Evolutionary conservation across 2,329 filamentous ascomycete genomes (phyloP).

Genomic region (Monosporascus cannonballus): DNA sequence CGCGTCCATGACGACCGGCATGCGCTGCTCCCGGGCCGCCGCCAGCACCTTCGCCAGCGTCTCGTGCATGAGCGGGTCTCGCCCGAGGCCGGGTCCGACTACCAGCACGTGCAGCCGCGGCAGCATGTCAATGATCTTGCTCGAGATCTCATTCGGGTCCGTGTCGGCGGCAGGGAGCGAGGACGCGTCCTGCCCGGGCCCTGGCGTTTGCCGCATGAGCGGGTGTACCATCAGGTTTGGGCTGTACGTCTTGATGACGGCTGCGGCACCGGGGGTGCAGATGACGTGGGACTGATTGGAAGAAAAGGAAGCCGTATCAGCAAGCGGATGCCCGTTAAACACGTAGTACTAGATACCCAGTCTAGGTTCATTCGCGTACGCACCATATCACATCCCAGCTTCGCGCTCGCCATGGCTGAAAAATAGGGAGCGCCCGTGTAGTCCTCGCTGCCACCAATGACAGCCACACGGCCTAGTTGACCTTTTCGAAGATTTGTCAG

Average conservation of each 20-base stretch:
- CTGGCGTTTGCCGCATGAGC: slow-evolving; percentile 71
- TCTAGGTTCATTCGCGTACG: slow-evolving; percentile 9
- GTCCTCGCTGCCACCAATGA: slow-evolving; percentile 92
- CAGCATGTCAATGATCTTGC: slow-evolving; percentile 71
- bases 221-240: slow-evolving; percentile 99
- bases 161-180: slow-evolving; percentile 45
- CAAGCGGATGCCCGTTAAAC: too few relatives aligned
- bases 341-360: neutral
- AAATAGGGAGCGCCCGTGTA: slow-evolving; percentile 98
- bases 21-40: slow-evolving; percentile 63
- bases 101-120: slow-evolving; percentile 86
- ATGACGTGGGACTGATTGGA: slow-evolving; percentile 75
- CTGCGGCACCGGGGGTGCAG: slow-evolving; percentile 80
- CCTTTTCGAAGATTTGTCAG: slow-evolving; percentile 46
- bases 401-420: slow-evolving; percentile 92
- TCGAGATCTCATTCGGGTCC: slow-evolving; percentile 55
- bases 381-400: slow-evolving; percentile 87
- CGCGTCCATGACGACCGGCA: slow-evolving; percentile 86
- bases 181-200: slow-evolving; percentile 30
- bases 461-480: slow-evolving; percentile 83
- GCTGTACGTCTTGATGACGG: slow-evolving; percentile 95
- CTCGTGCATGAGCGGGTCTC: slow-evolving; percentile 84
- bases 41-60: slow-evolving; percentile 74
- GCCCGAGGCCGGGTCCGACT: slow-evolving; percentile 84
- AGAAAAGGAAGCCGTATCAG: neutral